These are phyloP conservation scores for Hypocrella siamensis DNA, from an alignment of 2,329 filamentous ascomycete genomes.

Conservation along the genomic window DNA sequence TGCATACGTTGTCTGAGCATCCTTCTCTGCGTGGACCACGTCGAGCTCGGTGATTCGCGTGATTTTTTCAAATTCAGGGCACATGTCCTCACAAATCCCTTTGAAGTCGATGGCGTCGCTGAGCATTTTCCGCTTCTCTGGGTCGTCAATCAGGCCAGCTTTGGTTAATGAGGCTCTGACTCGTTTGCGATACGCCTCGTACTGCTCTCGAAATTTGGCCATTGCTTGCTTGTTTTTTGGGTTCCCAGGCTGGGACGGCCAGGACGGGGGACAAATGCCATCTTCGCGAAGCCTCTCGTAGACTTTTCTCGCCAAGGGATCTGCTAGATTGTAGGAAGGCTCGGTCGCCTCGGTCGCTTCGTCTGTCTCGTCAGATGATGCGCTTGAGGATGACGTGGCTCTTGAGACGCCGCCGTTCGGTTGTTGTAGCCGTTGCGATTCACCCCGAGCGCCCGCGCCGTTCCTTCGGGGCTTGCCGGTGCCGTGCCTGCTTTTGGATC, in stretches of 20 bases:
- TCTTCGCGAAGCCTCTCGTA: constrained; percentile 37
- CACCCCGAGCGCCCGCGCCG: constrained; percentile 2
- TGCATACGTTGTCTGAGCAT: constrained; percentile 25
- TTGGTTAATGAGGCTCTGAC: constrained; percentile 42
- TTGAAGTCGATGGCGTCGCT: constrained; percentile 51
- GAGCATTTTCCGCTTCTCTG: constrained; percentile 44
- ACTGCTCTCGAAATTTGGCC: constrained; percentile 37
- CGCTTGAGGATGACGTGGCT: constrained; percentile 11
- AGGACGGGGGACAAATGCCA: constrained; percentile 34
- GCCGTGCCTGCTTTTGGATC: constrained; percentile 3
- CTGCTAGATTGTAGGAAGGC: constrained; percentile 11
- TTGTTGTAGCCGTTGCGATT: not conserved
- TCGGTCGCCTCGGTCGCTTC: not conserved
- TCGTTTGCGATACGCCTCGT: constrained; percentile 40
- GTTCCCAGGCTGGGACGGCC: constrained; percentile 39
- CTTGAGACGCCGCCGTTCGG: constrained; percentile 6
- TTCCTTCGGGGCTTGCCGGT: constrained; percentile 2
- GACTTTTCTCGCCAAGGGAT: constrained; percentile 33
- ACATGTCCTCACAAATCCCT: constrained; percentile 55
- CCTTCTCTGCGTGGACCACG: constrained; percentile 39
- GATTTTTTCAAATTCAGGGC: constrained; percentile 50
- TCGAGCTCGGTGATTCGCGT: constrained; percentile 46
- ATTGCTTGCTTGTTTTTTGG: constrained; percentile 33
- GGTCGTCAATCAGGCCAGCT: constrained; percentile 47
- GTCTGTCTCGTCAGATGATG: constrained; percentile 7